Base-by-base conservation (phyloP, 345 rosid species). In the Salix arbutifolia region DNA sequence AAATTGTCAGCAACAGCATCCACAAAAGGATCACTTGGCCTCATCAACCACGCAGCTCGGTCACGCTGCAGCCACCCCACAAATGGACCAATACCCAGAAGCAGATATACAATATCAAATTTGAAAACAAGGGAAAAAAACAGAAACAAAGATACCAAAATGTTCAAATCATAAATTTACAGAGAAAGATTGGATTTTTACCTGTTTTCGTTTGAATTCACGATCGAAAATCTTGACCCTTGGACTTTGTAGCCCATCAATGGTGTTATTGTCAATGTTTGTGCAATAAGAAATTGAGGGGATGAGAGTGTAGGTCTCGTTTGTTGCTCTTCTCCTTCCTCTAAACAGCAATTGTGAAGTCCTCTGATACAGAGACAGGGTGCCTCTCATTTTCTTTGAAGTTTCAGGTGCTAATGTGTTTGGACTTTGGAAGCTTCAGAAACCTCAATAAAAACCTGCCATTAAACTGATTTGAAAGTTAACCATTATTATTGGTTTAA, bases 1-100 rank as follows among this genome's bases (percentile, higher is more conserved):
- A 96, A 78, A 84, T 93, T 93, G 75, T 93, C 97, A 4, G 99
- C 98, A 78, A 93, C 99, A 67, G 97, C 91, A 66, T 93, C 89
- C n/a, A 90, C 80, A 75, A 93, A 89, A 19, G 89, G 78, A 80
- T 96, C 94, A 50, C 84, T 78, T 26, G 90, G 81, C 38, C 86
- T 84, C 90, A 80, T 86, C 75, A 91, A 82, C 99, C 99, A 96
- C 13, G 99, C 96, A 48, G 99, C 95, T 83, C 99, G 89, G 70
- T 93, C 99, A 66, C 99, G 98, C 99, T 93, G 87, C 86, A 72
- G n/a, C 60, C 68, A 80, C n/a, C 37, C 67, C n/a, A 40, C 12
- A 66, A 26, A 60, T 31, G 75, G 33, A 67, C 65, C 50, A 60
- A 69, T 16, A 18, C 44, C 6, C 37, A 14, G 70, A 64, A 2